Evolutionary conservation across 2,329 filamentous ascomycete genomes (phyloP).

Genomic region (Fusarium fracticaudum): DNA sequence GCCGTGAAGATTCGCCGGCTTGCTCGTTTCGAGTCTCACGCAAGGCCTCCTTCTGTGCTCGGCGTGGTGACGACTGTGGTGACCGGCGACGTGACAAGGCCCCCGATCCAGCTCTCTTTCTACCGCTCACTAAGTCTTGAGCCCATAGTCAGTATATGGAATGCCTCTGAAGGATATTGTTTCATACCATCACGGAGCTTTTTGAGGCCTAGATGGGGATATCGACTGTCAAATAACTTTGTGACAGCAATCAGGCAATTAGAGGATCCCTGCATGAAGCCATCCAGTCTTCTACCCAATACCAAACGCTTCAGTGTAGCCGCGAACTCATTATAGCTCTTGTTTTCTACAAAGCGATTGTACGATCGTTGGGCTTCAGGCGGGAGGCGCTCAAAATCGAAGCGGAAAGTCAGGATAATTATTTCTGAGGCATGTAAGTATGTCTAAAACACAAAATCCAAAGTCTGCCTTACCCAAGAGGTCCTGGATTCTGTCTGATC

Average conservation of each 20-base stretch:
- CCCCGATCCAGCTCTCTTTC: neutral
- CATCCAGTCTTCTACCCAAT: conserved; percentile 22
- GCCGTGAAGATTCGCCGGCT: neutral
- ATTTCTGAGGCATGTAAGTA: conserved; percentile 22
- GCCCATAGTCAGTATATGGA: neutral
- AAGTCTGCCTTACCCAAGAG: conserved; percentile 5
- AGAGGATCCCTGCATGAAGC: conserved; percentile 20
- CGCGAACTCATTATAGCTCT: conserved; percentile 6
- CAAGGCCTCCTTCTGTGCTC: neutral
- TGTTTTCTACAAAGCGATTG: conserved; percentile 9
- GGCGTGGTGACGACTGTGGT: neutral
- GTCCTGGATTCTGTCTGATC: conserved; percentile 5
- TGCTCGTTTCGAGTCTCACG: neutral
- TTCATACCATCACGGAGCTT: conserved; percentile 23
- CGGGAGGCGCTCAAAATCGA: conserved; percentile 25
- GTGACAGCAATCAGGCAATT: conserved; percentile 13
- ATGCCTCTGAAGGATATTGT: too few relatives aligned
- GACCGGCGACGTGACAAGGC: neutral
- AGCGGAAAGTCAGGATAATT: conserved; percentile 14
- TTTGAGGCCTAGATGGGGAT: conserved; percentile 23
- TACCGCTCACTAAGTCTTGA: neutral
- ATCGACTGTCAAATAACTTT: conserved; percentile 34
- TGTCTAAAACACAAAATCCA: accelerated
- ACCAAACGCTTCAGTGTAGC: conserved; percentile 25
- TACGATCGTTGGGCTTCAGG: conserved; percentile 15